phyloP scores from a whole-genome alignment of 441 rosid species.

The Gossypium lobatum region DNA sequence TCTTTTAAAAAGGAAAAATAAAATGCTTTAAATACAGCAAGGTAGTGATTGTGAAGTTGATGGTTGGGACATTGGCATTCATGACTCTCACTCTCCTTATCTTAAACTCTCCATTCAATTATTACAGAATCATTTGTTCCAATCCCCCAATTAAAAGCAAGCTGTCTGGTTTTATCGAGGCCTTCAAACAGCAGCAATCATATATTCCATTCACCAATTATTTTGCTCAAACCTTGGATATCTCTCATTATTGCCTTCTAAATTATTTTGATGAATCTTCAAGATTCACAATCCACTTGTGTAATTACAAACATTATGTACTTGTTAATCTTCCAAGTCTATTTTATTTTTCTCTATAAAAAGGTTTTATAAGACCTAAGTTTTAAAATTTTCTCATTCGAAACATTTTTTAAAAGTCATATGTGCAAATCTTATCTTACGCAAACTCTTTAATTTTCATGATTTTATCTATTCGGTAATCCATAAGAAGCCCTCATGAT shows the following conservation, averaged over 20 bases:
- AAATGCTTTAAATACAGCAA: background rate
- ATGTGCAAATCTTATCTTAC: no score
- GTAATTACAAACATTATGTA: background rate
- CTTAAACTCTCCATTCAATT: background rate
- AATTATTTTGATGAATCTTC: background rate
- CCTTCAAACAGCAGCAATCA: background rate
- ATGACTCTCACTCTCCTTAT: slow-evolving; percentile 6
- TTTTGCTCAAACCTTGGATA: background rate
- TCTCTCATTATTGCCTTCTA: background rate
- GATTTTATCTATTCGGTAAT: no score
- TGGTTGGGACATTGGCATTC: background rate
- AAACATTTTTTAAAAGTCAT: no score
- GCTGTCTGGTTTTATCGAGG: background rate
- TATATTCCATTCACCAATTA: background rate
- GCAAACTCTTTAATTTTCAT: no score
- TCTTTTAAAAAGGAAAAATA: background rate
- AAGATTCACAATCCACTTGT: background rate
- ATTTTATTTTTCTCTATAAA: no score
- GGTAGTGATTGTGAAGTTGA: slow-evolving; percentile 12
- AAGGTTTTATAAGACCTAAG: no score
- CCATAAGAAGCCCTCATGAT: no score
- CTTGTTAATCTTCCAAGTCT: no score
- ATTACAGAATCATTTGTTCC: slow-evolving; percentile 2
- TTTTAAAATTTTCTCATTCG: no score
- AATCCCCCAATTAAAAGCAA: background rate